Evolutionary conservation across 257 asterid genomes (phyloP), one percentile per base, ranked within the genome.

Genomic region (Solanum lycopersicoides): DNA sequence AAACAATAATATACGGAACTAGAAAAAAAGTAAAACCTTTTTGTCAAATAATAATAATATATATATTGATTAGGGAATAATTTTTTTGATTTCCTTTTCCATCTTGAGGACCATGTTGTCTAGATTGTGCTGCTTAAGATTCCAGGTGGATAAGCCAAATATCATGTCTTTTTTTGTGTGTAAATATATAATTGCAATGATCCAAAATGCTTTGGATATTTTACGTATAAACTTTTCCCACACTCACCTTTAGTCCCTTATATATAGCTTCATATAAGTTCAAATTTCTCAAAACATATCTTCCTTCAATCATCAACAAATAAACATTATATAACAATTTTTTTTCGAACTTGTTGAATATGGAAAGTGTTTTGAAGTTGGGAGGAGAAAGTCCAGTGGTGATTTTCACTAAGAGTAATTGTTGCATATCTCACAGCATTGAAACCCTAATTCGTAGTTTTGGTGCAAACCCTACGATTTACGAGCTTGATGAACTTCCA

Each of bases 341-440:
- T 13, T 13, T 84, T 4, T 39, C 5, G 28, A 60, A 79, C 12
- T 16, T 47, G 1, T 59, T 41, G 41, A 84, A 66, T 25, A 93
- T 94, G 98, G 93, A 91, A 21, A 82, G 44, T n/a, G 84, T 92
- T 82, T 88, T 25, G 93, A 82, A 82, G 59, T 35, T 95, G 53
- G 98, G 91, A n/a, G 73, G 90, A 1, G 90, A 83, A 42, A 90
- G 86, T 28, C 89, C 98, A 3, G 93, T 92, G 80, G 98, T 95
- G 86, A 89, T 95, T 12, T 93, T 94, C 91, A 94, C 92, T 89
- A 94, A 93, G 87, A 92, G 88, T 45, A 87, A n/a, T 47, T 95
- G 95, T 76, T 91, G 95, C 95, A 92, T 94, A 71, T 93, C 94
- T 3, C 90, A 95, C 72, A 79, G 92, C 25, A 92, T 95, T 5